A percentile compares a stretch with the other conserved stretches of the same genome.
These are phyloP conservation scores for Hypericum perforatum DNA, from an alignment of 345 rosid species.

Conservation along the genomic window DNA sequence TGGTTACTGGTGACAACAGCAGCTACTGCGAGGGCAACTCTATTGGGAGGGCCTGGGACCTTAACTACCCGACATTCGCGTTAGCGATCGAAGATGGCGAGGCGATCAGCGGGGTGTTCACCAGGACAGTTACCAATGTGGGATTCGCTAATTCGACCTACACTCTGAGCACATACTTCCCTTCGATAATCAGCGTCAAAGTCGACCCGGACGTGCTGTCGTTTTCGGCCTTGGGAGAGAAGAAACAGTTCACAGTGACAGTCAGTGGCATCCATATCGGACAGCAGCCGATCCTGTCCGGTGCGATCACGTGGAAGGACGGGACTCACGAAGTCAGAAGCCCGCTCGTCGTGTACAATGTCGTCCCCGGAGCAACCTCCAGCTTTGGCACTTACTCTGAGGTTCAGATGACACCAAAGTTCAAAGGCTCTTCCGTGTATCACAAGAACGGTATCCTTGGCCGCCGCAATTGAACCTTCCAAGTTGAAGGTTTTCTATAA, in stretches of 20 bases:
- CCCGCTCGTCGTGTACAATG: neutral
- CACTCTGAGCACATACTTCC: slow-evolving; percentile 8
- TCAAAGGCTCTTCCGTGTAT: neutral
- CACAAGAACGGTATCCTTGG: no score
- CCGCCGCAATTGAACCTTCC: no score
- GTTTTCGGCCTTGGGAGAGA: slow-evolving; percentile 23
- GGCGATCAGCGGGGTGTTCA: slow-evolving; percentile 15
- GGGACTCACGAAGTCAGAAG: slow-evolving; percentile 20
- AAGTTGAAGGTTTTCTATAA: no score
- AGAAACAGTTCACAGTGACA: slow-evolving; percentile 19
- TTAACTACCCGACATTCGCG: slow-evolving; percentile 36
- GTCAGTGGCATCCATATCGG: slow-evolving; percentile 15
- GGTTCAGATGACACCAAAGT: neutral
- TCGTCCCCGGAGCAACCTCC: neutral
- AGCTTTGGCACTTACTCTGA: neutral
- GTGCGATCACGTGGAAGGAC: slow-evolving; percentile 24
- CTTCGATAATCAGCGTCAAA: slow-evolving; percentile 7
- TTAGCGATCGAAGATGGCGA: slow-evolving; percentile 26
- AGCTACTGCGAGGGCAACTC: slow-evolving; percentile 14
- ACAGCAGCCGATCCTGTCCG: slow-evolving; percentile 26
- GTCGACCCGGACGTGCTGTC: slow-evolving; percentile 24
- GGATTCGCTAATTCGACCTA: slow-evolving; percentile 31
- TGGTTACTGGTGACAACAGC: slow-evolving; percentile 24
- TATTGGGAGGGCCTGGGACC: slow-evolving; percentile 33
- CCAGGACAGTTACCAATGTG: slow-evolving; percentile 42